phyloP scores from a whole-genome alignment of 352 stramenopile species.

The Pythium phragmitis region DNA sequence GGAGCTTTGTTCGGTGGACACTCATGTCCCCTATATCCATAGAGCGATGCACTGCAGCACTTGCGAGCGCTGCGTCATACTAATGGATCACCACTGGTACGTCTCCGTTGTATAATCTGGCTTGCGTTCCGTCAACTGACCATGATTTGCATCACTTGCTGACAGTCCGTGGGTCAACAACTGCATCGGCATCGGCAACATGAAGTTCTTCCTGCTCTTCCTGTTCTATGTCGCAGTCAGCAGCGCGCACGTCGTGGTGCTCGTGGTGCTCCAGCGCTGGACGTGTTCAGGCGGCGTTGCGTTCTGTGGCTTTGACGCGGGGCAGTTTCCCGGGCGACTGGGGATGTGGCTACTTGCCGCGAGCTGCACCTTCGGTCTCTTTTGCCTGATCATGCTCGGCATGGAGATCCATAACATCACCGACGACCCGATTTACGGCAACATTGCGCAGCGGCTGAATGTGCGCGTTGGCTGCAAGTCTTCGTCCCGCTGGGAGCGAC shows the following conservation, averaged over 20 bases:
- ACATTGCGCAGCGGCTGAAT: slow-evolving; percentile 54
- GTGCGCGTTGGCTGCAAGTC: slow-evolving; percentile 61
- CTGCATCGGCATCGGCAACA: slow-evolving; percentile 80
- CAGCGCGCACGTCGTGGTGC: slow-evolving; percentile 49
- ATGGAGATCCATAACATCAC: slow-evolving; percentile 83
- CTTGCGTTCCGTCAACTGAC: not conserved
- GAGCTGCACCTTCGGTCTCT: slow-evolving; percentile 69
- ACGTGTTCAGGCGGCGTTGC: slow-evolving; percentile 38
- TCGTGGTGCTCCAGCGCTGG: slow-evolving; percentile 53
- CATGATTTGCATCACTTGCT: not conserved
- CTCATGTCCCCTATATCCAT: slow-evolving; percentile 2
- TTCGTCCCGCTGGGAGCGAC: slow-evolving; percentile 51
- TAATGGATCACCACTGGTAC: slow-evolving; percentile 86
- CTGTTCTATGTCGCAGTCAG: slow-evolving; percentile 71
- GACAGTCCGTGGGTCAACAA: slow-evolving; percentile 87
- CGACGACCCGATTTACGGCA: slow-evolving; percentile 41
- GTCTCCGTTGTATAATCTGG: slow-evolving; percentile 7
- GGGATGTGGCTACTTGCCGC: slow-evolving; percentile 68
- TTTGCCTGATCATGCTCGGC: slow-evolving; percentile 70
- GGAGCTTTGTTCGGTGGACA: not conserved
- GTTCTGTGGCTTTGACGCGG: slow-evolving; percentile 61
- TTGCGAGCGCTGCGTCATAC: slow-evolving; percentile 71
- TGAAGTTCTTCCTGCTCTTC: slow-evolving; percentile 79
- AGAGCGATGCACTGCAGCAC: slow-evolving; percentile 80
- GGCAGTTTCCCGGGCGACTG: slow-evolving; percentile 56